Conservation (phyloP, 129 eudicot genomes). For the carrot (Daucus carota) region DH1_v3.0 NC_030385.2:41351001-41351500, state of each 20-base stretch:
- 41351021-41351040: not conserved
- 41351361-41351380: not conserved
- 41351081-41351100: not conserved
- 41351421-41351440: not conserved
- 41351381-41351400: not conserved
- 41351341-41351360: not conserved
- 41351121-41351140: not conserved
- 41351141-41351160: not conserved
- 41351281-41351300: conserved; percentile 63
- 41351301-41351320: conserved; percentile 89
- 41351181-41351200: conserved; percentile 43
- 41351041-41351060: not conserved
- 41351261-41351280: conserved; percentile 85
- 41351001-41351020: not conserved
- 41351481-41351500: not conserved
- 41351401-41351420: not conserved
- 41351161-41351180: not conserved
- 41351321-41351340: conserved; percentile 11
- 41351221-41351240: conserved; percentile 84
- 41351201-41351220: conserved; percentile 80
- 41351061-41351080: not conserved
- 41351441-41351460: not conserved
- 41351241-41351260: conserved; percentile 90
- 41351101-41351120: not conserved
- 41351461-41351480: not conserved